phyloP scores from a whole-genome alignment of 148 eudicot species.

The Simmondsia chinensis region DNA sequence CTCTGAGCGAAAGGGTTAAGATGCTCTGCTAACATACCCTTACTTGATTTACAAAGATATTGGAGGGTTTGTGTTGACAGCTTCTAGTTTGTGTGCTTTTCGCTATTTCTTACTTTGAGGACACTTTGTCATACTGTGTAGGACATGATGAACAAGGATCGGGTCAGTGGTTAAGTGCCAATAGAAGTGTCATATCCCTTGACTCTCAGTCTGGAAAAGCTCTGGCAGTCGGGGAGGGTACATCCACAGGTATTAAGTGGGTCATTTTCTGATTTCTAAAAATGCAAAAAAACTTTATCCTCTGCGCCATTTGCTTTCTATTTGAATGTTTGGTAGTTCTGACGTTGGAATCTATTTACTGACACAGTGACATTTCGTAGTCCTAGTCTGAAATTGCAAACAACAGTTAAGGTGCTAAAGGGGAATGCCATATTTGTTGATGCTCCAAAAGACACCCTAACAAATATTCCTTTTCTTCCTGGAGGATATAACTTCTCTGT shows the following conservation, averaged over 20 bases:
- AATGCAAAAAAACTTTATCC: too few species aligned
- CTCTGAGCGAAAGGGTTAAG: too few species aligned
- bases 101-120: not conserved
- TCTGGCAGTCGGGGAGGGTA: conserved; percentile 63
- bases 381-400: conserved; percentile 49
- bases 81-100: not conserved
- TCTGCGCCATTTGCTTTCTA: too few species aligned
- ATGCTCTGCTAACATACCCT: too few species aligned
- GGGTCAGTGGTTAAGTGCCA: conserved; percentile 63
- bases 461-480: conserved; percentile 49
- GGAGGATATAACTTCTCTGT: conserved; percentile 64
- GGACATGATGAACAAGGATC: conserved; percentile 32
- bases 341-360: too few species aligned
- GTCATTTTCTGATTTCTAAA: not conserved
- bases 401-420: conserved; percentile 51
- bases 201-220: conserved; percentile 64
- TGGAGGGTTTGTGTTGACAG: too few species aligned
- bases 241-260: conserved; percentile 30
- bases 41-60: too few species aligned
- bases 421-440: conserved; percentile 38
- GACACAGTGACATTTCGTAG: conserved; percentile 44
- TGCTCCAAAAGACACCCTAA: conserved; percentile 58
- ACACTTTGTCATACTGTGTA: conserved; percentile 12
- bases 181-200: conserved; percentile 47
- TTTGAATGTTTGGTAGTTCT: too few species aligned